These are phyloP conservation scores for Jamesozyma rosinii DNA, from an alignment of 805 yeast species.

Conservation along the genomic window DNA sequence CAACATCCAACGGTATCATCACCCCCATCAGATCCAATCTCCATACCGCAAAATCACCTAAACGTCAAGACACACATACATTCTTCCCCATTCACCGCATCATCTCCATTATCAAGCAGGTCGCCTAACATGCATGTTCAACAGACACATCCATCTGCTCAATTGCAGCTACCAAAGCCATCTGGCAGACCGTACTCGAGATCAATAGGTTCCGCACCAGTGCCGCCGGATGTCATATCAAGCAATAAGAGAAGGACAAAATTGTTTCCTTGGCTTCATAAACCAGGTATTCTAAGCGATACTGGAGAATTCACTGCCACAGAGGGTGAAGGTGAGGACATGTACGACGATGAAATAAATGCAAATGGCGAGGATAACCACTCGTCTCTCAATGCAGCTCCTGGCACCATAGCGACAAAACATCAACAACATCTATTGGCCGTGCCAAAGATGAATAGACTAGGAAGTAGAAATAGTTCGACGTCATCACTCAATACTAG, in stretches of 20 bases:
- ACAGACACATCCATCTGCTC: background rate
- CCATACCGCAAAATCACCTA: constrained; percentile 4
- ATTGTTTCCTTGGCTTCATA: constrained; percentile 26
- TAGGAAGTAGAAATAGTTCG: constrained; percentile 19
- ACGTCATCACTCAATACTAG: constrained; percentile 13
- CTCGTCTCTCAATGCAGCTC: background rate
- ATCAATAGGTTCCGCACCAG: constrained; percentile 26
- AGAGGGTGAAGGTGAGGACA: constrained; percentile 26
- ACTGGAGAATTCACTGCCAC: constrained; percentile 24
- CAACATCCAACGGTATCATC: background rate
- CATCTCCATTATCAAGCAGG: background rate
- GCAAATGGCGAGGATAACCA: background rate
- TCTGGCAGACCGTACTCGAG: constrained; percentile 25
- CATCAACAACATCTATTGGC: constrained; percentile 9
- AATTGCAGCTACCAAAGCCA: constrained; percentile 4
- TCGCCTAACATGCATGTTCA: background rate
- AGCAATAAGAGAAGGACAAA: constrained; percentile 21
- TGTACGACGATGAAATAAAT: constrained; percentile 13
- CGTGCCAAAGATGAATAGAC: constrained; percentile 13
- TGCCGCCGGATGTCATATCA: constrained; percentile 28
- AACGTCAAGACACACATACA: background rate
- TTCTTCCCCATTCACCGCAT: constrained; percentile 2
- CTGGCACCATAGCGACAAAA: background rate
- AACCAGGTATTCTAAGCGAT: constrained; percentile 26
- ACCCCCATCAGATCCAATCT: constrained; percentile 4